Percentiles rank a stretch among this genome's conserved stretches.
phyloP scores from a whole-genome alignment of 2,329 filamentous ascomycete species.

The Talaromyces piceae region DNA sequence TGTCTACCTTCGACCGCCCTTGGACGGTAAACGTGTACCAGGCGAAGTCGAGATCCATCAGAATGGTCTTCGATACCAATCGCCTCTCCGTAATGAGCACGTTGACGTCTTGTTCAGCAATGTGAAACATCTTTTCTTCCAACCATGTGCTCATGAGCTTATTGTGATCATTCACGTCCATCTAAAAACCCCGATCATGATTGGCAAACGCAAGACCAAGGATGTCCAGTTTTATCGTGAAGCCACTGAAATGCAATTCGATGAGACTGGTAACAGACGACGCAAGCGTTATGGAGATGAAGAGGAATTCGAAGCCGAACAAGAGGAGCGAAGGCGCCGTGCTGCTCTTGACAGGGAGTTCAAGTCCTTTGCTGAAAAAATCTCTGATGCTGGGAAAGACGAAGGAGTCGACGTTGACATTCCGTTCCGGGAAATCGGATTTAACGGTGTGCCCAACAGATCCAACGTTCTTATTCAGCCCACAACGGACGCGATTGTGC shows the following conservation, averaged over 20 bases:
- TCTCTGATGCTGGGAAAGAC: slow-evolving; percentile 86
- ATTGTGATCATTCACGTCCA: slow-evolving; percentile 98
- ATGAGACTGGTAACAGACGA: slow-evolving; percentile 96
- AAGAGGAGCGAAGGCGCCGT: slow-evolving; percentile 85
- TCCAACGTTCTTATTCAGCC: slow-evolving; percentile 94
- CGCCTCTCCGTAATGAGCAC: slow-evolving; percentile 69
- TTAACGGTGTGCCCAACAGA: slow-evolving; percentile 91
- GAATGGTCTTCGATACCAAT: slow-evolving; percentile 94
- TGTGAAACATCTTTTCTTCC: slow-evolving; percentile 97
- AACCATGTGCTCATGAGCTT: slow-evolving; percentile 90
- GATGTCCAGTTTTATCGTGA: slow-evolving; percentile 98
- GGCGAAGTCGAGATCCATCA: slow-evolving; percentile 97
- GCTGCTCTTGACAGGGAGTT: slow-evolving; percentile 93
- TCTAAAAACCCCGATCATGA: slow-evolving; percentile 94
- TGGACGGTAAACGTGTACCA: slow-evolving; percentile 94
- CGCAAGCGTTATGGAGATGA: slow-evolving; percentile 96
- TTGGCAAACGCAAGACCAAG: slow-evolving; percentile 98
- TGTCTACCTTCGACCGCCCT: slow-evolving; percentile 87
- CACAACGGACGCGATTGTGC: slow-evolving; percentile 92
- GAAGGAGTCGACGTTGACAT: slow-evolving; percentile 92
- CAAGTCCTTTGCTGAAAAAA: slow-evolving; percentile 94
- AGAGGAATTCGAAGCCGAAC: slow-evolving; percentile 96
- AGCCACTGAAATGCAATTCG: slow-evolving; percentile 96
- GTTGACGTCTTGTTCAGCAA: slow-evolving; percentile 97
- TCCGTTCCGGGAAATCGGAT: slow-evolving; percentile 91